Evolutionary conservation across 2,329 filamentous ascomycete species (phyloP).

Genomic region (Ascomycota sp.): DNA sequence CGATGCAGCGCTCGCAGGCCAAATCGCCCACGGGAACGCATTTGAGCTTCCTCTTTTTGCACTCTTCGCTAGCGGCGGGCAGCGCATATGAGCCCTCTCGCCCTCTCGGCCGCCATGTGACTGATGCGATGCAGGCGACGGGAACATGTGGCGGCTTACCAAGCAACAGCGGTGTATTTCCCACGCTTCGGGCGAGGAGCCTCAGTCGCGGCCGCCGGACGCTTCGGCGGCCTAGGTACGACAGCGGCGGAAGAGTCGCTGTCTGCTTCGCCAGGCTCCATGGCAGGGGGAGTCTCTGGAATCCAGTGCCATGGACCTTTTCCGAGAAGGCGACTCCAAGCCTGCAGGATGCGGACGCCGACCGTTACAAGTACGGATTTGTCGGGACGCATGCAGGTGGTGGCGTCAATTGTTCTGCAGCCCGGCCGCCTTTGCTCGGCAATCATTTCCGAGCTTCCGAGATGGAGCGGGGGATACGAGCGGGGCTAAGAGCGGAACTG

Average conservation of each 20-base stretch:
- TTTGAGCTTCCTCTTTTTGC: conserved; percentile 20
- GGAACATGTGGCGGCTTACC: conserved; percentile 6
- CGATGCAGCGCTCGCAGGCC: conserved; percentile 12
- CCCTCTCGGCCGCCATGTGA: neutral
- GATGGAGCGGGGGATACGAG: no score
- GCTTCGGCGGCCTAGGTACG: conserved; percentile 2
- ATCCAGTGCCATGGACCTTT: neutral
- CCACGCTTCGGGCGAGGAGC: conserved; percentile 10
- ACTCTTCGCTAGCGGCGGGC: conserved; percentile 12
- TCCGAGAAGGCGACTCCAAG: neutral
- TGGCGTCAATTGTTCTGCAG: no score
- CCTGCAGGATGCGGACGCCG: no score
- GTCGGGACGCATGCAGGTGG: no score
- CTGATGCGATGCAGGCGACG: neutral
- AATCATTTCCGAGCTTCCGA: no score
- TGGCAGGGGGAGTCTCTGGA: no score
- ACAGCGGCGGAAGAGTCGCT: neutral
- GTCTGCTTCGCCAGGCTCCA: no score
- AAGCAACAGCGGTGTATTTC: conserved; percentile 17
- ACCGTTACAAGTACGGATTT: no score
- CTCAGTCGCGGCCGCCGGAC: conserved; percentile 1
- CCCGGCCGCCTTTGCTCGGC: no score
- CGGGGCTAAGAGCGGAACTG: no score
- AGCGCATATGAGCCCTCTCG: neutral
- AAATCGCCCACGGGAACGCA: conserved; percentile 11